phyloP scores from a whole-genome alignment of 2,329 filamentous ascomycete genomes.

The Monosporascus sp. region DNA sequence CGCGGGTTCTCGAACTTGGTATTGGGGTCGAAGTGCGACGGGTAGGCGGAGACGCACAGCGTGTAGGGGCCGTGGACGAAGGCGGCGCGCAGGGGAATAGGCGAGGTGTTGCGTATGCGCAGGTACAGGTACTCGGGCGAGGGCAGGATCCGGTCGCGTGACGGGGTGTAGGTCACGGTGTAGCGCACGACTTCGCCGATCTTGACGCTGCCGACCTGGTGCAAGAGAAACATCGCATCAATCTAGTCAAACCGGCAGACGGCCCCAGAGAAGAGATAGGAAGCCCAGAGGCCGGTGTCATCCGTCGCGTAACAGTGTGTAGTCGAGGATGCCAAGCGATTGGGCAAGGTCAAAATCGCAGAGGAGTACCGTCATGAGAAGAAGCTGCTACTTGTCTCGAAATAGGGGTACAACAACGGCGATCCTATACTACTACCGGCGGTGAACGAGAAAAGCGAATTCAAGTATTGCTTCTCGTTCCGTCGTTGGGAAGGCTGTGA shows the following conservation, averaged over 20 bases:
- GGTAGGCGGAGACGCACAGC: conserved; percentile 81
- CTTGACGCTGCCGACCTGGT: conserved; percentile 87
- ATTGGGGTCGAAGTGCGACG: conserved; percentile 78
- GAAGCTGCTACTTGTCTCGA: too few relatives aligned
- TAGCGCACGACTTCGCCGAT: conserved; percentile 92
- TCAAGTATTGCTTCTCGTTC: too few relatives aligned
- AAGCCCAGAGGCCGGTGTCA: too few relatives aligned
- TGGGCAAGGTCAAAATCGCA: too few relatives aligned
- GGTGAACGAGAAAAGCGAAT: too few relatives aligned
- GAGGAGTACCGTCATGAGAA: too few relatives aligned
- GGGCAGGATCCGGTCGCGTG: conserved; percentile 82
- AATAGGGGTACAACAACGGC: too few relatives aligned
- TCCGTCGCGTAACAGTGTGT: too few relatives aligned
- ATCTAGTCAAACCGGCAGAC: neutral
- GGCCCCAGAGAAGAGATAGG: too few relatives aligned
- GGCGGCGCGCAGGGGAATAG: conserved; percentile 84
- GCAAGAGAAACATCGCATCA: conserved; percentile 72
- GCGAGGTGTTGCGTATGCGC: conserved; percentile 86
- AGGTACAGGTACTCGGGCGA: conserved; percentile 76
- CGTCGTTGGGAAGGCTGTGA: too few relatives aligned
- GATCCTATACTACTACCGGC: too few relatives aligned
- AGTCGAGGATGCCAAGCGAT: too few relatives aligned
- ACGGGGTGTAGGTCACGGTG: conserved; percentile 87
- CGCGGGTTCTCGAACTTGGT: conserved; percentile 66
- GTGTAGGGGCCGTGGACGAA: conserved; percentile 97